Evolutionary conservation across 768 basidiomycete species (phyloP), one percentile per base, ranked within the genome.

Genomic region (Polyporus arcularius): DNA sequence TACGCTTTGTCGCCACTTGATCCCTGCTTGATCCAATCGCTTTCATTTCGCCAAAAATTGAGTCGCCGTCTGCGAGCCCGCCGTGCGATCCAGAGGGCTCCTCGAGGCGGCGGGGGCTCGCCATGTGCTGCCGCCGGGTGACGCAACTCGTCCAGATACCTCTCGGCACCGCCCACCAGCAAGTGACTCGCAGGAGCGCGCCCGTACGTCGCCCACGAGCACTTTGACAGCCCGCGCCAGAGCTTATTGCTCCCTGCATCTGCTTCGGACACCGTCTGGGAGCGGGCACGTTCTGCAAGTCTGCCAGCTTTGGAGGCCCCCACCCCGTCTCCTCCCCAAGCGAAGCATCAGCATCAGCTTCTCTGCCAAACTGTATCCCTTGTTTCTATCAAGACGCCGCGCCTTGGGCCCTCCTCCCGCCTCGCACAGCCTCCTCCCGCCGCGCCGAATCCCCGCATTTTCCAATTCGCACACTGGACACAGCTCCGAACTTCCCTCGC

Each of bases 301-400:
- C 39, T 32, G 15, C 60, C 18, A 55, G 60, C 55, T 61, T 55
- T 55, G 39, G 26, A 26, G 54, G 47, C 38, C 32, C 35, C 15
- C 16, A 11, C 30, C 26, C 15, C 54, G 51, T 52, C 60, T 56
- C 41, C 49, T 26, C 55, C 55, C 50, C 62, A 26, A 57, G 62
- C 56, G 57, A 63, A 63, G 58, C 62, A 59, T 53, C 35, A 9
- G 39, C 53, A 63, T 63, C 62, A 63, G 43, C 57, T 63, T 63
- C 62, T 10, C 48, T 63, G 53, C 62, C 57, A 54, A 42, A 42
- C 46, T 39, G 49, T 45, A 35, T 55, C 42, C 54, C 28, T 35
- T 45, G 49, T 48, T 26, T 47, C 55, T 48, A 56, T 57, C 58
- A 59, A 6, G 51, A n/a, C 21, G 38, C 50, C 57, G 42, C 57